Conservation (phyloP, 768 basidiomycete species). For the Tremella yokohamensis region DNA sequence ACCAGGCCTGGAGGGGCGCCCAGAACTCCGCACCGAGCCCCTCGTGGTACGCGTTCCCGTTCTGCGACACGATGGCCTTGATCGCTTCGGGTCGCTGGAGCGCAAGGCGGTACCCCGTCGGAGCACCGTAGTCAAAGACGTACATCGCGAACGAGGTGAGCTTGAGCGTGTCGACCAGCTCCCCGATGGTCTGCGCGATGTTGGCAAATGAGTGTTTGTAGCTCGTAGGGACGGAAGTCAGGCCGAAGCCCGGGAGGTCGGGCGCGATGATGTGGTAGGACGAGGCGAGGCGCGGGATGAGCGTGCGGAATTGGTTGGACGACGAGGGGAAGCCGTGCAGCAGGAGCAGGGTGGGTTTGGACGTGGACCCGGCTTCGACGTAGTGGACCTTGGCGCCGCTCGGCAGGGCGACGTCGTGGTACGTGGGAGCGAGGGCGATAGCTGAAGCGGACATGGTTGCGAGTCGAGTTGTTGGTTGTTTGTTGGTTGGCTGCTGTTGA, state of each 20-base stretch:
- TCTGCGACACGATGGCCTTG: constrained; percentile 56
- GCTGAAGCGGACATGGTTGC: too few relatives aligned
- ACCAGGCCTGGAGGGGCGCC: constrained; percentile 20
- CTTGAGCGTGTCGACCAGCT: constrained; percentile 54
- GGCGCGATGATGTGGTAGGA: constrained; percentile 57
- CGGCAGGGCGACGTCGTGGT: neutral
- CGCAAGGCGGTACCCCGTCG: constrained; percentile 48
- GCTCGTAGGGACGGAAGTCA: constrained; percentile 54
- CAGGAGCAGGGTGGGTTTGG: constrained; percentile 50
- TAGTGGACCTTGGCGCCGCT: constrained; percentile 52
- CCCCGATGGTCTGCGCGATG: constrained; percentile 53
- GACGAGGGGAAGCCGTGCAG: constrained; percentile 59
- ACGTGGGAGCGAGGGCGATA: neutral
- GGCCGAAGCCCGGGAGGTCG: constrained; percentile 59
- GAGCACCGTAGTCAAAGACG: constrained; percentile 58
- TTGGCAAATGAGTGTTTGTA: constrained; percentile 53
- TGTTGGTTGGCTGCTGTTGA: too few relatives aligned
- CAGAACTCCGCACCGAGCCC: constrained; percentile 52
- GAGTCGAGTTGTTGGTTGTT: too few relatives aligned
- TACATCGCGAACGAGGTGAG: constrained; percentile 55
- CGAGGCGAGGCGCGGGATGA: constrained; percentile 54
- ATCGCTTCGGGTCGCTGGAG: constrained; percentile 53
- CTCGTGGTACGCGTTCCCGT: constrained; percentile 57
- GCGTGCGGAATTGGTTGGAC: constrained; percentile 57
- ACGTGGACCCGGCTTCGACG: constrained; percentile 52